Evolutionary conservation across 768 basidiomycete genomes (phyloP), one percentile per base, ranked within the genome.

Genomic region (Trametes punicea): DNA sequence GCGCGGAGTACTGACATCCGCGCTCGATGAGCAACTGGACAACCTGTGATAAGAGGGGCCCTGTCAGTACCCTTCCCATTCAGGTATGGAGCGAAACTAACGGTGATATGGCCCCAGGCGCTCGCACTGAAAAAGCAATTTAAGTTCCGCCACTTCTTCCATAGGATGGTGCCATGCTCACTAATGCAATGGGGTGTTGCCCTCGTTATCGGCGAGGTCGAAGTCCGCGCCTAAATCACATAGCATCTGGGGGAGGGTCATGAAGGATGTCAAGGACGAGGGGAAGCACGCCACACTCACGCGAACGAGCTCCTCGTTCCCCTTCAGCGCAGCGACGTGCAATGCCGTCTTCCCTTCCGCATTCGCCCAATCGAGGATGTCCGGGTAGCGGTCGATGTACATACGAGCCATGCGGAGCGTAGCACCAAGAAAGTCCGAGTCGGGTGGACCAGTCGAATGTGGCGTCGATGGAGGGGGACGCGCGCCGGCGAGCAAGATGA

Each of bases 141-240:
- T 59, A 34, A 59, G 58, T 55, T 46, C 47, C 39, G 10, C 25
- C n/a, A 44, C 45, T 54, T 31, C 50, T 40, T 25, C 25, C n/a
- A n/a, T 27, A 21, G 47, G 46, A 25, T 44, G 56, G 58, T 48
- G 26, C 46, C 30, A 3, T 29, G 75, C 90, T 72, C 68, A 95
- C 93, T 94, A 94, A 71, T 98, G 95, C 51, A 98, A 73, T 29
- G 95, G 85, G 1, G 93, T 91, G 64, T 97, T 96, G 42, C 95
- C 95, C 73, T 88, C 84, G 59, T 93, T 84, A 74, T 98, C 95
- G 10, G 93, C 78, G 47, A 98, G 72, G 72, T 97, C 89, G 62
- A 88, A 79, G 72, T 97, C 95, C 25, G 94, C 95, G 5, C 86
- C 91, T 18, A 93, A 73, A 73, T 96, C 93, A 69, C 89, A 93